Conservation (phyloP, 345 rosid genomes). For the Xanthoceras sorbifolium region DNA sequence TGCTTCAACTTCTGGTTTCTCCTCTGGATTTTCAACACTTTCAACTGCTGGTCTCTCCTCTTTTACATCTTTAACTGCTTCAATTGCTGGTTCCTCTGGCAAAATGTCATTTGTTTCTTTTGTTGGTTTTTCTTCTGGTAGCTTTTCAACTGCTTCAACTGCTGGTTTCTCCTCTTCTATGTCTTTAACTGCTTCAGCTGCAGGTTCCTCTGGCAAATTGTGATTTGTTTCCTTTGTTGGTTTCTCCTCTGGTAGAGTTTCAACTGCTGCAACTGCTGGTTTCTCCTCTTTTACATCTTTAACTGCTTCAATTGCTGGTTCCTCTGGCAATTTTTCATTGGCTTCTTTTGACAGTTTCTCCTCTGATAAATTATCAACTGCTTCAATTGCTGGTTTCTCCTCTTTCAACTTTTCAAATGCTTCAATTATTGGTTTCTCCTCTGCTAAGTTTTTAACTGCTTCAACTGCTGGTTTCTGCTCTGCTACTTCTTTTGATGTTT, state of each 20-base stretch:
- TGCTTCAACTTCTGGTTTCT: conserved; percentile 16
- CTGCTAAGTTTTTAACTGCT: background rate
- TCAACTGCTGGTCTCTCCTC: background rate
- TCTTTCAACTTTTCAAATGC: conserved; percentile 5
- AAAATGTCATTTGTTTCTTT: no score
- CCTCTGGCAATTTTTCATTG: background rate
- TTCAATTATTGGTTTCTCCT: conserved; percentile 7
- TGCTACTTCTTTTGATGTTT: background rate
- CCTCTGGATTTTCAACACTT: conserved; percentile 4
- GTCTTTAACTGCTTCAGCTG: no score
- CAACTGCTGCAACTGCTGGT: background rate
- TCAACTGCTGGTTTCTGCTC: conserved; percentile 11
- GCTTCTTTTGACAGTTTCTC: background rate
- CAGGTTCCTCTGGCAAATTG: no score
- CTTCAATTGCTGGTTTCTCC: conserved; percentile 14
- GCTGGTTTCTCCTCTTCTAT: no score
- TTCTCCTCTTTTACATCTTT: background rate
- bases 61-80: conserved; percentile 5
- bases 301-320: conserved; percentile 4
- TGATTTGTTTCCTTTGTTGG: no score
- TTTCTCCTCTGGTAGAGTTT: conserved; percentile 7
- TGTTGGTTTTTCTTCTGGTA: no score
- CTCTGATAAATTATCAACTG: background rate
- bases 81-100: no score
- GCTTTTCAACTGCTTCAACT: conserved; percentile 14